These are phyloP conservation scores for Allantophomopsis cytisporea DNA, from an alignment of 2,329 filamentous ascomycete genomes.

Conservation along the genomic window DNA sequence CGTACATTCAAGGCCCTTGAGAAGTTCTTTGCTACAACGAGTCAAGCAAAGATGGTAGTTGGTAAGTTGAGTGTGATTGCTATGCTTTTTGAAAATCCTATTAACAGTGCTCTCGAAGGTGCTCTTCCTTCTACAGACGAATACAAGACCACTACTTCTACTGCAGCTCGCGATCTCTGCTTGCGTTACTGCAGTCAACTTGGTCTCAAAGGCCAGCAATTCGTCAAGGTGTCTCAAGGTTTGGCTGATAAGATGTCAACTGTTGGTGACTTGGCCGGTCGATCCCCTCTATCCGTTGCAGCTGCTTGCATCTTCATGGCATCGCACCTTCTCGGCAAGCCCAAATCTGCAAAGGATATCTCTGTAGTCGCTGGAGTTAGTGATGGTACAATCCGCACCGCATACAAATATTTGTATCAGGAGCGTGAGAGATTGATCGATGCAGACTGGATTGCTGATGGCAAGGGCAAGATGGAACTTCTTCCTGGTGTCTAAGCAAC, in stretches of 20 bases:
- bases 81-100: constrained; percentile 8
- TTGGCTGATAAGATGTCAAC: constrained; percentile 67
- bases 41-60: constrained; percentile 38
- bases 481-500: constrained; percentile 35
- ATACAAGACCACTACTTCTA: constrained; percentile 64
- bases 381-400: constrained; percentile 91
- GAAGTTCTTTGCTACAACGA: constrained; percentile 68
- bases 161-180: constrained; percentile 73
- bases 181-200: constrained; percentile 82
- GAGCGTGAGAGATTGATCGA: constrained; percentile 64
- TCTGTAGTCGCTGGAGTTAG: constrained; percentile 76
- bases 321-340: constrained; percentile 69
- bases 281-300: constrained; percentile 86
- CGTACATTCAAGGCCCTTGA: constrained; percentile 90
- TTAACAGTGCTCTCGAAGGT: constrained; percentile 16
- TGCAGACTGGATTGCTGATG: constrained; percentile 59
- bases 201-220: constrained; percentile 54
- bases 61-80: constrained; percentile 39
- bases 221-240: constrained; percentile 67
- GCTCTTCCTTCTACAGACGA: constrained; percentile 27
- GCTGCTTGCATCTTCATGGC: constrained; percentile 97
- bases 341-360: constrained; percentile 75
- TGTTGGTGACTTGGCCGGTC: constrained; percentile 69
- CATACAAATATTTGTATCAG: constrained; percentile 77
- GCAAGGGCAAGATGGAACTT: constrained; percentile 55